These are phyloP conservation scores for Bimuria novae-zelandiae DNA, from an alignment of 2,329 filamentous ascomycete genomes.

Conservation along the genomic window DNA sequence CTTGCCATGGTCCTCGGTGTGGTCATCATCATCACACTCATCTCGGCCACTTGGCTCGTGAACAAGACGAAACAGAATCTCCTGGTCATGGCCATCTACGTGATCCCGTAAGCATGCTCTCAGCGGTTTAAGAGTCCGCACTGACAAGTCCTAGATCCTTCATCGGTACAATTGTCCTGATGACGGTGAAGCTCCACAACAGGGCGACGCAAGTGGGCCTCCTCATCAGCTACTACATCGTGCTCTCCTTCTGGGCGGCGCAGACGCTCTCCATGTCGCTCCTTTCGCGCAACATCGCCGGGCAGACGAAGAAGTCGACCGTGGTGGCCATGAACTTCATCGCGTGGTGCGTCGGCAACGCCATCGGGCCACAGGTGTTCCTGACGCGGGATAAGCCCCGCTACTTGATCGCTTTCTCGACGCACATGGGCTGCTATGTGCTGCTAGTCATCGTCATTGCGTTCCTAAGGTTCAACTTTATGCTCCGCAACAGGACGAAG, in stretches of 20 bases:
- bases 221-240: constrained; percentile 75
- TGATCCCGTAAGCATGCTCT: constrained; percentile 61
- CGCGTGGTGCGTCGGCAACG: constrained; percentile 70
- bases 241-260: constrained; percentile 76
- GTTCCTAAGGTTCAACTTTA: constrained; percentile 63
- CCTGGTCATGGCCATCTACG: constrained; percentile 67
- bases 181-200: constrained; percentile 65
- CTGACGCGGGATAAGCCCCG: constrained; percentile 60
- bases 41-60: constrained; percentile 69
- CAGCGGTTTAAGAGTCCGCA: constrained; percentile 1
- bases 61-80: constrained; percentile 72
- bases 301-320: constrained; percentile 73
- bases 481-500: constrained; percentile 62
- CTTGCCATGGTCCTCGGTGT: constrained; percentile 75
- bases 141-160: constrained; percentile 60
- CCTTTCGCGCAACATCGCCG: constrained; percentile 71
- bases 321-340: constrained; percentile 73
- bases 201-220: constrained; percentile 67
- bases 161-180: constrained; percentile 71
- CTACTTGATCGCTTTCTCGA: constrained; percentile 72
- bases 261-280: constrained; percentile 70
- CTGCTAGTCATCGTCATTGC: constrained; percentile 63
- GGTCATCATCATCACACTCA: constrained; percentile 72
- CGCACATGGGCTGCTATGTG: constrained; percentile 71
- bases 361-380: constrained; percentile 58